A percentile compares a stretch with the other conserved stretches of the same genome.
These are phyloP conservation scores for Psidium guajava DNA, from an alignment of 345 rosid genomes.

Conservation along the genomic window DNA sequence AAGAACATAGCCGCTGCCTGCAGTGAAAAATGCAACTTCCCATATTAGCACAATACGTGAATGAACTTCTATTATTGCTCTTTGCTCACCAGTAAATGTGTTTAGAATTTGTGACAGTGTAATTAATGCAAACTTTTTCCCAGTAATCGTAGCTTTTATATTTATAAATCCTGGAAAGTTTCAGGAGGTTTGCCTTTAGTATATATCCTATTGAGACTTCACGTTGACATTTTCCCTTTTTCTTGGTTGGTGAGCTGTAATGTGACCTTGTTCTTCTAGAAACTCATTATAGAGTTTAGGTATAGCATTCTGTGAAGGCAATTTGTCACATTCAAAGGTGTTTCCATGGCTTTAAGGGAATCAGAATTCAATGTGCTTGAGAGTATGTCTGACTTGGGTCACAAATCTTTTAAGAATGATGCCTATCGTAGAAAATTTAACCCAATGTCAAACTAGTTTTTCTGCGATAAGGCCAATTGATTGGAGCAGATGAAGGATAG, in stretches of 20 bases:
- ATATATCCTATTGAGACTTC: not conserved
- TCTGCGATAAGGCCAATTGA: not conserved
- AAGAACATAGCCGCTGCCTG: not conserved
- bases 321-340: not conserved
- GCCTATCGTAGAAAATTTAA: not conserved
- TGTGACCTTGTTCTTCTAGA: not conserved
- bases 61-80: not conserved
- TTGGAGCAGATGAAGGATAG: not conserved
- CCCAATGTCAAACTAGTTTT: not conserved
- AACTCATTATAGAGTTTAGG: not conserved
- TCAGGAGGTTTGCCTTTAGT: not conserved
- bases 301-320: not conserved
- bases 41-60: not conserved
- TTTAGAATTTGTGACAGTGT: not conserved
- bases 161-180: not conserved
- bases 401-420: not conserved
- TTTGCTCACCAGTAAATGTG: not conserved
- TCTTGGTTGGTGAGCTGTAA: not conserved
- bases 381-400: not conserved
- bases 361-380: not conserved
- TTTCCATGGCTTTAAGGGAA: not conserved
- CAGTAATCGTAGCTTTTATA: not conserved
- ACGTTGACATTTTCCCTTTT: not conserved
- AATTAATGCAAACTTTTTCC: not conserved
- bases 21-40: not conserved